Evolutionary conservation across 805 yeast genomes (phyloP).

Genomic region (Grigorovia yakushimaensis): DNA sequence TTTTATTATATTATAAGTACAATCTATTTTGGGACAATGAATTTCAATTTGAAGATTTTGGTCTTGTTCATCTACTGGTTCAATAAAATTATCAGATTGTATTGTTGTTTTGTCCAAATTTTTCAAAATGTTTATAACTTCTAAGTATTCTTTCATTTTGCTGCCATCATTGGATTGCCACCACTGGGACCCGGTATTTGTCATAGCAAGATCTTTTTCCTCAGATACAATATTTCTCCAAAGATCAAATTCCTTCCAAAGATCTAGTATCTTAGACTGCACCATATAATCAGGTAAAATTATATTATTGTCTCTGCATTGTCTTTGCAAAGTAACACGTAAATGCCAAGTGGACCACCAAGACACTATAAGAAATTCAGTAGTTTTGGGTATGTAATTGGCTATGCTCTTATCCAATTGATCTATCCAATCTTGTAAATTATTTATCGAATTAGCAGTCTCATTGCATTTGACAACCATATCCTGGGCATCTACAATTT

Average conservation of each 20-base stretch:
- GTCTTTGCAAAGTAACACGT: constrained; percentile 69
- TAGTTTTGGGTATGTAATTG: constrained; percentile 30
- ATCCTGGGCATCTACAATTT: constrained; percentile 47
- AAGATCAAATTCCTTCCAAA: constrained; percentile 60
- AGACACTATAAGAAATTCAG: constrained; percentile 57
- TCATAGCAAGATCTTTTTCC: background rate
- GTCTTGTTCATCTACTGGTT: background rate
- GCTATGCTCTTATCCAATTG: constrained; percentile 44
- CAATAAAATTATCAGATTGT: background rate
- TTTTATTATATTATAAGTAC: background rate
- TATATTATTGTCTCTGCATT: constrained; percentile 67
- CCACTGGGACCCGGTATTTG: background rate
- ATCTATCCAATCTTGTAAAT: constrained; percentile 54
- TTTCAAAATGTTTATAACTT: background rate
- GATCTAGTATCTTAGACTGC: constrained; percentile 67
- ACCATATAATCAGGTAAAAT: constrained; percentile 65
- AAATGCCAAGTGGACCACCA: constrained; percentile 58
- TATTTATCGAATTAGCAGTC: constrained; percentile 24
- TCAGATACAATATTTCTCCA: constrained; percentile 39
- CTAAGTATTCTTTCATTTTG: background rate
- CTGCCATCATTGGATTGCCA: background rate
- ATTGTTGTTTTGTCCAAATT: background rate
- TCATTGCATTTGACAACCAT: constrained; percentile 9
- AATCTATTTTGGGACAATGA: background rate
- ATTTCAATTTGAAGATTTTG: background rate